Evolutionary conservation across 148 eudicot genomes (phyloP).

Genomic region (Rhododendron vialii): DNA sequence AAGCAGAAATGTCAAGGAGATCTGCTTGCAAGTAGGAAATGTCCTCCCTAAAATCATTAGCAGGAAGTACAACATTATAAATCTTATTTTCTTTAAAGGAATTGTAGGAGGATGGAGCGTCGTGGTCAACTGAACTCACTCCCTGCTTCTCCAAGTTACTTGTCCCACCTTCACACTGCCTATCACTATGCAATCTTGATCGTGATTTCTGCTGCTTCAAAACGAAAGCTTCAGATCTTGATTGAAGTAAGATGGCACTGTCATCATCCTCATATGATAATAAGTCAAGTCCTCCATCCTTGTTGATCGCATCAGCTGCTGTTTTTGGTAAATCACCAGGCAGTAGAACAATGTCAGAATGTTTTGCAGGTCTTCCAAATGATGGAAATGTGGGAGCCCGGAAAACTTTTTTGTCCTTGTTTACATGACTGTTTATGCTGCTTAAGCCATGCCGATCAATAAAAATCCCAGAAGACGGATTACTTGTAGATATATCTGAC

Average conservation of each 20-base stretch:
- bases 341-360: slow-evolving; percentile 18
- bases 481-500: slow-evolving; percentile 39
- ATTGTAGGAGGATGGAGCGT: not conserved
- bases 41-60: not conserved
- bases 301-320: slow-evolving; percentile 16
- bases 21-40: not conserved
- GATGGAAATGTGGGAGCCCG: slow-evolving; percentile 25
- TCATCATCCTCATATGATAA: slow-evolving; percentile 20
- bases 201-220: not conserved
- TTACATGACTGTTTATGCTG: slow-evolving; percentile 23
- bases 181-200: not conserved
- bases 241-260: slow-evolving; percentile 27
- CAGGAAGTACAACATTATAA: not conserved
- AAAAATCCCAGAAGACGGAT: slow-evolving; percentile 29
- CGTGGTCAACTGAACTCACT: not conserved
- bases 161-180: not conserved
- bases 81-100: not conserved
- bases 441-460: slow-evolving; percentile 18
- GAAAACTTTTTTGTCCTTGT: slow-evolving; percentile 21
- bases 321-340: slow-evolving; percentile 24
- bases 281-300: slow-evolving; percentile 23
- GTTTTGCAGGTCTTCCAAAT: slow-evolving; percentile 24
- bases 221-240: slow-evolving; percentile 20
- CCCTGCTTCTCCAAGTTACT: not conserved
- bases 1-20: not conserved